A percentile compares a stretch with the other conserved stretches of the same genome.
Conservation (phyloP, 2,329 filamentous ascomycete genomes). For the Hymenoscyphus fraxineus region DNA sequence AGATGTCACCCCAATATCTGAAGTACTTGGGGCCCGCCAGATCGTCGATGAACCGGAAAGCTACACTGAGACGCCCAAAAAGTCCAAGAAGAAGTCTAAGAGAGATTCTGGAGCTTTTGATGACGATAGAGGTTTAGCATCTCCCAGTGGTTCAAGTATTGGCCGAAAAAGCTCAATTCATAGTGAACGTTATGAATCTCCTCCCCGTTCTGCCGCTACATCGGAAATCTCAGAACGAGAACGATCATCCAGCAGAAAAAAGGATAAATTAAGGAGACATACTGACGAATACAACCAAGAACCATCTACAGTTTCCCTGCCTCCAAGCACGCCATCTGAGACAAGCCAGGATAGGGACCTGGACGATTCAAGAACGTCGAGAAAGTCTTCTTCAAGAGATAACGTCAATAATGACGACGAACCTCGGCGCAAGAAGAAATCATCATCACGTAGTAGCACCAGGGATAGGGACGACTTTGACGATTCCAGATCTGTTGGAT, state of each 20-base stretch:
- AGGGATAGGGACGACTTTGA: constrained; percentile 46
- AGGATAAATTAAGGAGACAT: constrained; percentile 27
- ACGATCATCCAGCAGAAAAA: constrained; percentile 25
- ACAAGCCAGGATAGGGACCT: constrained; percentile 28
- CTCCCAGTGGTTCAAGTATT: constrained; percentile 19
- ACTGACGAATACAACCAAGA: constrained; percentile 28
- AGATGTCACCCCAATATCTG: constrained; percentile 23
- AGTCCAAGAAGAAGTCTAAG: constrained; percentile 35
- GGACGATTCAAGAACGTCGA: constrained; percentile 36
- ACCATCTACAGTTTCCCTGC: constrained; percentile 31
- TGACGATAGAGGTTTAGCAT: constrained; percentile 36
- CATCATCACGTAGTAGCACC: constrained; percentile 37
- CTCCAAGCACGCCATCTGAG: constrained; percentile 31
- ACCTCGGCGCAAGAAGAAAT: constrained; percentile 12
- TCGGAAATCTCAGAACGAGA: constrained; percentile 19
- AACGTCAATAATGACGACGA: constrained; percentile 36
- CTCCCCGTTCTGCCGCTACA: constrained; percentile 17
- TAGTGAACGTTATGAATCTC: constrained; percentile 29
- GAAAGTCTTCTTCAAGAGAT: constrained; percentile 37
- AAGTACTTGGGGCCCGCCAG: constrained; percentile 18
- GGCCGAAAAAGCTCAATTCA: constrained; percentile 27
- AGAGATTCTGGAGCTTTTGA: constrained; percentile 34
- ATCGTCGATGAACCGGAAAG: constrained; percentile 32
- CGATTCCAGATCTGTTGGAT: constrained; percentile 44
- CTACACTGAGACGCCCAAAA: constrained; percentile 31